A percentile compares a stretch with the other conserved stretches of the same genome.
Conservation (phyloP, 73 alveolate species). For the Tetrahymena borealis region DNA sequence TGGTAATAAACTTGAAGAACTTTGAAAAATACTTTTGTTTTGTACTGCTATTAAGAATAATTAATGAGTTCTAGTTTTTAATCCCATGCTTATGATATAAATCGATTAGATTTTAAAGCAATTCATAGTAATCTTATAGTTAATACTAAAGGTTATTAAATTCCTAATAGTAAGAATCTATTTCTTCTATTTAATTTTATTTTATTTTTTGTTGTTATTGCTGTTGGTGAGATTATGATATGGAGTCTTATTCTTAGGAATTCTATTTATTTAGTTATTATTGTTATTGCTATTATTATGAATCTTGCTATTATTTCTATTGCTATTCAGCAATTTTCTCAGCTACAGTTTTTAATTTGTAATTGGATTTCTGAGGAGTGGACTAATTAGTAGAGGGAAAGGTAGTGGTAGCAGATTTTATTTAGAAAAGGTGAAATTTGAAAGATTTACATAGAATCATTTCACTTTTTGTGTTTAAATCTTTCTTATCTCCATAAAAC, state of each 20-base stretch:
- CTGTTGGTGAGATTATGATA: background rate
- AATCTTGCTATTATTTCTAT: background rate
- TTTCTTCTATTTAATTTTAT: background rate
- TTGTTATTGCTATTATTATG: background rate
- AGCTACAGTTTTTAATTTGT: background rate
- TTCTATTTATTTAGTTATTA: background rate
- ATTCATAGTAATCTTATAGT: background rate
- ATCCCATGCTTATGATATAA: background rate
- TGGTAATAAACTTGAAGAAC: background rate
- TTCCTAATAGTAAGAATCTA: background rate
- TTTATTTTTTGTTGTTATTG: background rate
- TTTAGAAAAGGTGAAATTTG: background rate
- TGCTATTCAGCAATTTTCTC: background rate
- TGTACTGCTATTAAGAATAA: background rate
- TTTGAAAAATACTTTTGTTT: background rate
- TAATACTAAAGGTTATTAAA: background rate
- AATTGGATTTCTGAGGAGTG: background rate
- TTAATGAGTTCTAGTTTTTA: background rate
- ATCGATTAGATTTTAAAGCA: background rate
- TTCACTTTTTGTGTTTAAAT: background rate
- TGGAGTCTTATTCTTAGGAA: background rate
- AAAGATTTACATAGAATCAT: background rate
- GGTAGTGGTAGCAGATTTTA: background rate
- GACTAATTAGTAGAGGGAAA: background rate
- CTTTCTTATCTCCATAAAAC: background rate